Evolutionary conservation across 345 rosid genomes (phyloP).

Genomic region (Triadica sebifera): DNA sequence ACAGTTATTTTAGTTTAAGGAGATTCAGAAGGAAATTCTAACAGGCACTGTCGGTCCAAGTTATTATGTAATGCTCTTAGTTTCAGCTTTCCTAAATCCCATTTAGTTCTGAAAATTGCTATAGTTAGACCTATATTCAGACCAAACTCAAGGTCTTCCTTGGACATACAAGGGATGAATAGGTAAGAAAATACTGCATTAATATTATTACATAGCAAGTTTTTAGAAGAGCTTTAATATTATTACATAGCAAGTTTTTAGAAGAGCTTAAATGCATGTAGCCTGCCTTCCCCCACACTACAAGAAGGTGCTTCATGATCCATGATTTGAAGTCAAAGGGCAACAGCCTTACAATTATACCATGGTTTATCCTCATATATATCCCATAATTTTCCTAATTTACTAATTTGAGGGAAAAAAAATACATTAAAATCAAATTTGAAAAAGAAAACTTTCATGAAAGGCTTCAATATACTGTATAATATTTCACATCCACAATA

Average conservation of each 20-base stretch:
- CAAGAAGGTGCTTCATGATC: neutral
- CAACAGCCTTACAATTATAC: neutral
- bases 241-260: too few species aligned
- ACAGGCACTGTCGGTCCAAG: neutral
- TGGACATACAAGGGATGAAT: neutral
- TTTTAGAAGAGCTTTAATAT: too few species aligned
- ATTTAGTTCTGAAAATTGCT: neutral
- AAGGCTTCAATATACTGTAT: neutral
- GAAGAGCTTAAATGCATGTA: neutral
- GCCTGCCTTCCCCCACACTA: neutral
- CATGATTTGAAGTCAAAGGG: neutral
- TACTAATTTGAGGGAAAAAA: neutral
- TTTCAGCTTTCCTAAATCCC: neutral
- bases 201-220: too few species aligned
- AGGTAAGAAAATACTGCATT: neutral
- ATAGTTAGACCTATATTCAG: slow-evolving; percentile 1
- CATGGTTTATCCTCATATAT: neutral
- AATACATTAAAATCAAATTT: neutral
- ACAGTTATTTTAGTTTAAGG: neutral
- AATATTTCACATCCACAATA: neutral
- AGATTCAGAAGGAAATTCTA: neutral
- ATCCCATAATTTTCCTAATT: neutral
- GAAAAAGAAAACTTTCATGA: neutral
- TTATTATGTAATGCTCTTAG: neutral
- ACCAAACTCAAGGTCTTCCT: neutral